Conservation (phyloP, 495 filamentous ascomycete species). For the Xylaria intraflava region DNA sequence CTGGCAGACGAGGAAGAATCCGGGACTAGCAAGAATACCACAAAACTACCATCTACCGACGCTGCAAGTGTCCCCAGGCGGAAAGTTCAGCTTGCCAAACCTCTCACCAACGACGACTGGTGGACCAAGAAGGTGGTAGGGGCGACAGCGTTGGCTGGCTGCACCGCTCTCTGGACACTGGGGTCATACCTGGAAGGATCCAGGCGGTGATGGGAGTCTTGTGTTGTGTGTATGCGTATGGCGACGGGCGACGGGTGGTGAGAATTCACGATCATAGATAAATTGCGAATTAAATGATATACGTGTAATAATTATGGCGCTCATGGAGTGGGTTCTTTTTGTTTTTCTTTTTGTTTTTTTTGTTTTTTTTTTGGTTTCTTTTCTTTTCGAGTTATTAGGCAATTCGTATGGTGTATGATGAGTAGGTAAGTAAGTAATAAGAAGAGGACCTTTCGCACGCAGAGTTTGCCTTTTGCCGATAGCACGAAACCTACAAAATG, state of each 20-base stretch:
- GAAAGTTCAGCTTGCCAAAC: conserved; percentile 48
- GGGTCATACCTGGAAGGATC: conserved; percentile 46
- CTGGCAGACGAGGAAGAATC: conserved; percentile 42
- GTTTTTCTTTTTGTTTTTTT: no score
- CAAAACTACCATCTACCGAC: conserved; percentile 26
- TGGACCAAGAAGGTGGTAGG: conserved; percentile 67
- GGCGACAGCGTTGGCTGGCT: conserved; percentile 56
- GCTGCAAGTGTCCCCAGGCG: conserved; percentile 29
- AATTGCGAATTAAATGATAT: not conserved
- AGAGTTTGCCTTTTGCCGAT: no score
- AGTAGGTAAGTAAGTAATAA: no score
- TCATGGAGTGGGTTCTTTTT: no score
- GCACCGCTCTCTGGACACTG: conserved; percentile 59
- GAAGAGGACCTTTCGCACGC: no score
- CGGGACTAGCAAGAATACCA: conserved; percentile 23
- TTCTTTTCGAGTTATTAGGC: no score
- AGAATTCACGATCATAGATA: not conserved
- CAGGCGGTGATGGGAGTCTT: conserved; percentile 9
- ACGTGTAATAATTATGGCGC: not conserved
- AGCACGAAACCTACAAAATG: not conserved
- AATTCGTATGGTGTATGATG: no score
- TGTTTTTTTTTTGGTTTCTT: no score
- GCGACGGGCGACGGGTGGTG: not conserved
- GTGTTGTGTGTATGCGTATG: not conserved
- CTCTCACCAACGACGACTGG: conserved; percentile 57